Evolutionary conservation across 2,329 filamentous ascomycete genomes (phyloP), one percentile per base, ranked within the genome.

Genomic region (Aspergillus piperis): DNA sequence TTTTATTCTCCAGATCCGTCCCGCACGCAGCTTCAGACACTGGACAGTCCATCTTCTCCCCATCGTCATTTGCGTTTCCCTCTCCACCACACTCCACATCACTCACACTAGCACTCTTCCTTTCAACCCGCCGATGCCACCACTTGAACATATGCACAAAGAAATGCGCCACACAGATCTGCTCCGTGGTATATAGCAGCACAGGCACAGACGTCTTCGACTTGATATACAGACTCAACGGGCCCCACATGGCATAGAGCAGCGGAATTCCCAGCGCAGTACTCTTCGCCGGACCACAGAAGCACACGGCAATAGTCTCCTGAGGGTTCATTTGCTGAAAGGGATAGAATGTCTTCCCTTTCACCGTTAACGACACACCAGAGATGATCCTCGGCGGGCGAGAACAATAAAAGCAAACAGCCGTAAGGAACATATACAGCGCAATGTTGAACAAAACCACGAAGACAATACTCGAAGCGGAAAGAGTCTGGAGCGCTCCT

Each of bases 261-360:
- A 91, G 71, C 0, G 89, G 89, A 7, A 91, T 88, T 0, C 88
- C 88, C 59, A 91, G 79, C 2, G 85, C 87, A 1, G 88, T 88
- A 2, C 88, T 90, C 74, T 92, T 92, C 13, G 88, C 88, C 0
- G 89, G 88, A 25, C 86, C 87, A 67, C 88, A 90, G 73, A 91
- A 91, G 66, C 88, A 90, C 13, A 90, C 84, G 0, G 89, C 88
- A 53, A 91, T 84, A 0, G 88, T 84, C 66, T 90, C 86, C 60
- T 84, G 82, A 39, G 82, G 83, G 0, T 82, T 76, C 71, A 90
- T 63, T 25, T 62, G 65, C 38, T 63, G 65, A 41, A 78, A 71
- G 51, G 64, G 70, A 65, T 23, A 23, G 15, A 71, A 8, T 32
- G 23, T 42, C 38, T 13, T 42, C 3, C 52, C 17, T 30, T 8